These are phyloP conservation scores for Alternaria triticina DNA, from an alignment of 2,329 filamentous ascomycete species.

Conservation along the genomic window DNA sequence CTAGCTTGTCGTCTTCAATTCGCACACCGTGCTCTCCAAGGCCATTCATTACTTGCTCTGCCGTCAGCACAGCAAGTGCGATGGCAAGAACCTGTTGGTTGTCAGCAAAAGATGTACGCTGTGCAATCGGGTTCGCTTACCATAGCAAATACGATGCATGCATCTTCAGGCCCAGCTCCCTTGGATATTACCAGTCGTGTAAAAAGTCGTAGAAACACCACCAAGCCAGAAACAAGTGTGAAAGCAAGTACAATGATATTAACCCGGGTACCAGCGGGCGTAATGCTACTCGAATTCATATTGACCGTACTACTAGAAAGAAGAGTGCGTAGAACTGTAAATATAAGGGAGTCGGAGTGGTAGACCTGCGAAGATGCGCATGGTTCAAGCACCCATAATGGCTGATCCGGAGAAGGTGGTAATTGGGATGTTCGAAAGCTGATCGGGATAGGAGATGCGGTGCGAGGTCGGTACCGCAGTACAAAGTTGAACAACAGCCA, in stretches of 20 bases:
- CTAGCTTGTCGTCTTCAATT: conserved; percentile 15
- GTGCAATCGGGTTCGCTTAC: conserved; percentile 19
- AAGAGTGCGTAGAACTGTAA: conserved; percentile 8
- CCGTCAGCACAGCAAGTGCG: conserved; percentile 33
- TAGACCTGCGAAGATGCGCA: not conserved
- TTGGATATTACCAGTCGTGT: conserved; percentile 34
- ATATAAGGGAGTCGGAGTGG: conserved; percentile 1
- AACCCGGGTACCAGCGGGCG: conserved; percentile 39
- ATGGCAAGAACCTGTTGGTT: conserved; percentile 30
- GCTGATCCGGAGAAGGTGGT: not conserved
- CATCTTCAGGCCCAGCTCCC: conserved; percentile 38
- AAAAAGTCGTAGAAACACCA: conserved; percentile 41
- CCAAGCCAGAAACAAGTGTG: conserved; percentile 37
- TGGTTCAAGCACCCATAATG: conserved; percentile 3
- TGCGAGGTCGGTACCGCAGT: not conserved
- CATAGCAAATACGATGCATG: conserved; percentile 40
- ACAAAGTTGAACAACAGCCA: not conserved
- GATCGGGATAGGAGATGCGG: not conserved
- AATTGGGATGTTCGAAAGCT: not conserved
- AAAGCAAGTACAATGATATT: conserved; percentile 41
- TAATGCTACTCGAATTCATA: conserved; percentile 19
- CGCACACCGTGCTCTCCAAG: conserved; percentile 32
- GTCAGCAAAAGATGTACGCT: conserved; percentile 7
- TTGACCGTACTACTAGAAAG: not conserved
- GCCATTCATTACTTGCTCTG: conserved; percentile 40